Conservation (phyloP, 192 early-diverging fungal genomes). For the Spinellus fusiger region DNA sequence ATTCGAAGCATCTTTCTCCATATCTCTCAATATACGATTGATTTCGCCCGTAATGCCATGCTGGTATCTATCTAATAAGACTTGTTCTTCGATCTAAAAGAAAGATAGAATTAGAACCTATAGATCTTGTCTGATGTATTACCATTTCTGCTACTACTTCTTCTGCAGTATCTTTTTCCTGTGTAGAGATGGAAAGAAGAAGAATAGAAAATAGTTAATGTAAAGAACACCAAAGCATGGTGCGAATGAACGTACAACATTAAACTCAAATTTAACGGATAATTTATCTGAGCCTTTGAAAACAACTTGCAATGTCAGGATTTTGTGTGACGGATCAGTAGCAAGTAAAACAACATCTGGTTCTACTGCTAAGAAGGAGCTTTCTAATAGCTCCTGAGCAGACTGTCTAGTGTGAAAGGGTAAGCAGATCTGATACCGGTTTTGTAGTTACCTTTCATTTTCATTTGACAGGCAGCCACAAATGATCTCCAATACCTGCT, state of each 20-base stretch:
- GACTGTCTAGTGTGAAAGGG: constrained; percentile 38
- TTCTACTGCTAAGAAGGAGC: constrained; percentile 66
- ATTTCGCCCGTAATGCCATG: constrained; percentile 71
- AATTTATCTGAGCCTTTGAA: constrained; percentile 71
- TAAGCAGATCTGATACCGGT: not conserved
- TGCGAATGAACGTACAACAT: constrained; percentile 31
- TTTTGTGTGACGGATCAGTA: constrained; percentile 49
- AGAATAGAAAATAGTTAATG: not conserved
- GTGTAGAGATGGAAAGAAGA: too few species aligned
- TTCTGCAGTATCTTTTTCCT: constrained; percentile 69
- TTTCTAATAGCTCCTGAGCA: constrained; percentile 64
- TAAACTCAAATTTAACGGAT: constrained; percentile 77
- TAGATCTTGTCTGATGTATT: not conserved
- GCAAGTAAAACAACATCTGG: constrained; percentile 65
- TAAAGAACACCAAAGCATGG: not conserved
- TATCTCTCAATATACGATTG: constrained; percentile 66
- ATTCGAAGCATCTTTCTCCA: constrained; percentile 43
- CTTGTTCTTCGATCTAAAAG: constrained; percentile 64
- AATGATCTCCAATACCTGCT: constrained; percentile 60
- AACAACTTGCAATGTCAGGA: constrained; percentile 64
- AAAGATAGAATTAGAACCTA: not conserved
- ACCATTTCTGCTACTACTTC: constrained; percentile 78
- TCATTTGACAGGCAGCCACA: constrained; percentile 55
- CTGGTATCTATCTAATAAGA: constrained; percentile 59
- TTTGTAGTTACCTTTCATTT: constrained; percentile 46